Conservation (phyloP, 495 filamentous ascomycete species). For the Elasticomyces elasticus region DNA sequence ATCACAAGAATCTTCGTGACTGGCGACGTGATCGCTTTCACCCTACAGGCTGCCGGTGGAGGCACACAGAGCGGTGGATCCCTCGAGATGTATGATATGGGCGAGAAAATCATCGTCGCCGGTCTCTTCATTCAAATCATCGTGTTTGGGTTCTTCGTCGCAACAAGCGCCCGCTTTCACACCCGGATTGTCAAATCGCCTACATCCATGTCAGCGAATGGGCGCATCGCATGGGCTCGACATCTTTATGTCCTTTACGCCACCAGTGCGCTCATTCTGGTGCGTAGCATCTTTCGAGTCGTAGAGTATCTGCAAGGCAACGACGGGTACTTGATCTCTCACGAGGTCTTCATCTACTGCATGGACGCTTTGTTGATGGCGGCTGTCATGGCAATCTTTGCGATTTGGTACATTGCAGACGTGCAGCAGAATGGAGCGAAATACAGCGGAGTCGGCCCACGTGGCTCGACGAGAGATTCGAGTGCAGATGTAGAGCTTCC, state of each 20-base stretch:
- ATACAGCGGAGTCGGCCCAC: no score
- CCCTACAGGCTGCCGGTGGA: constrained; percentile 37
- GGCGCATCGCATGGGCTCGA: background rate
- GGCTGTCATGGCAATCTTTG: background rate
- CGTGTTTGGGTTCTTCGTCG: constrained; percentile 38
- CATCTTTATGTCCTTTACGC: background rate
- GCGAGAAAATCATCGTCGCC: constrained; percentile 30
- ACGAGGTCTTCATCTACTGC: background rate
- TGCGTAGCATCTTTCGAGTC: constrained; percentile 52
- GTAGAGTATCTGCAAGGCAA: constrained; percentile 53
- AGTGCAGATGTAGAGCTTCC: no score
- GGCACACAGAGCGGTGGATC: constrained; percentile 32
- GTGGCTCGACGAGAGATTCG: no score
- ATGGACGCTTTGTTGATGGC: background rate
- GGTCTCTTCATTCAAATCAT: constrained; percentile 38
- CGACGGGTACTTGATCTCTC: constrained; percentile 34
- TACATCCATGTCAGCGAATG: background rate
- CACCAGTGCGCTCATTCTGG: constrained; percentile 45
- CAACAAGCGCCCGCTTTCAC: constrained; percentile 35
- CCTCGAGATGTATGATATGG: constrained; percentile 2
- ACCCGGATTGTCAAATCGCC: constrained; percentile 24
- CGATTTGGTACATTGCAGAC: no score
- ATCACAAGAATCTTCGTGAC: constrained; percentile 39
- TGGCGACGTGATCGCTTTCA: constrained; percentile 38
- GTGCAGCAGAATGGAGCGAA: no score